A percentile compares a stretch with the other conserved stretches of the same genome.
Conservation (phyloP, 306 rosid species). For the apple (Malus domestica) region DNA sequence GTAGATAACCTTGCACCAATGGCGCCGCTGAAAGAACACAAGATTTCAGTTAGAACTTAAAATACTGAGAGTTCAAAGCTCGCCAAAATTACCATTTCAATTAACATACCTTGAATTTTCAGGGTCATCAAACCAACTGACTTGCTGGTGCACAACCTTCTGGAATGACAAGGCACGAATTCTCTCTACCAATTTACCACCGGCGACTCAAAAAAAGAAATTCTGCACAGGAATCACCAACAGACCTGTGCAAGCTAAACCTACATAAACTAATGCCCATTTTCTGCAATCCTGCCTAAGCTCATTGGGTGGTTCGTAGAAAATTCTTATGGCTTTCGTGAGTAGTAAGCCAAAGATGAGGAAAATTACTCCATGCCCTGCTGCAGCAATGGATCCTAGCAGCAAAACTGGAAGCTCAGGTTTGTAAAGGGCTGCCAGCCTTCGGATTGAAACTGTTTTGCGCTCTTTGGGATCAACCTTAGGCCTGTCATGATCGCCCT, state of each 20-base stretch:
- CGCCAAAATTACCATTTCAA: too few species aligned
- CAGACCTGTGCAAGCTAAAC: conserved; percentile 43
- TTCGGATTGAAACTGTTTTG: conserved; percentile 33
- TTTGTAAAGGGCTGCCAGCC: conserved; percentile 57
- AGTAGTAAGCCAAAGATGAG: conserved; percentile 72
- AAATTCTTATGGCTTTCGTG: conserved; percentile 53
- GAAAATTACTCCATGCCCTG: conserved; percentile 48
- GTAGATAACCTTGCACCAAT: conserved; percentile 80
- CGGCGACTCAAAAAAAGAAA: conserved; percentile 68
- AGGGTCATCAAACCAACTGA: conserved; percentile 85
- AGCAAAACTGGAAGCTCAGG: conserved; percentile 56
- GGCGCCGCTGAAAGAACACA: conserved; percentile 48
- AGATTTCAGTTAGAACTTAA: background rate
- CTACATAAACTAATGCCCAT: conserved; percentile 61
- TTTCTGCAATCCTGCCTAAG: conserved; percentile 47
- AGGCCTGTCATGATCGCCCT: background rate
- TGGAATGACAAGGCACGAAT: conserved; percentile 67
- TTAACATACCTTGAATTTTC: conserved; percentile 67
- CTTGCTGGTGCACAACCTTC: conserved; percentile 76
- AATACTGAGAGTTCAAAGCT: background rate
- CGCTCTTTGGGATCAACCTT: conserved; percentile 5
- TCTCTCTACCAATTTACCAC: conserved; percentile 67
- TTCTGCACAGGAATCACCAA: conserved; percentile 37
- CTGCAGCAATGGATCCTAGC: conserved; percentile 63
- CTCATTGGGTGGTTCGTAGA: conserved; percentile 47